Base-by-base conservation (phyloP, 2,329 filamentous ascomycete genomes). In the Talaromyces sp. region DNA sequence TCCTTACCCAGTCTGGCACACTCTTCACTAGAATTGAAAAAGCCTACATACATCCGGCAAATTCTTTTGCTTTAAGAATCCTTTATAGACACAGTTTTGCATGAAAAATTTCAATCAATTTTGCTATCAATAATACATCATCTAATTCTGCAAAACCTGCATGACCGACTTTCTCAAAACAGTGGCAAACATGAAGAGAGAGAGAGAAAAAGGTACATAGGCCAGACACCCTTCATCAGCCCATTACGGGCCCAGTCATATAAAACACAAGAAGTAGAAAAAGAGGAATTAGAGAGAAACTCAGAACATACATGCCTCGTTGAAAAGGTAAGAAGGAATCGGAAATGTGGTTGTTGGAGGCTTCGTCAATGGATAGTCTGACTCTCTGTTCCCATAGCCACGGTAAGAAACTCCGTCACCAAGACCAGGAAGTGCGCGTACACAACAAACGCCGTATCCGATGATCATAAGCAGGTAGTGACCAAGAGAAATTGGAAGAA, bases 101-200 rank as follows among this genome's bases (percentile, higher is more conserved):
- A 3, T 37, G 33, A 41, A n/a, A 25, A 45, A 45, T 22, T 52
- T 22, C 8, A 49, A 33, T 19, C 27, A 56, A 37, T 37, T 56
- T 37, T 56, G 31, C 31, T 22, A 22, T 13, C 52, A 56, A 64
- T 64, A 61, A 64, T 64, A 64, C 63, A 64, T 56, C 52, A 56
- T 64, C 47, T 54, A 33, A 49, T 54, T n/a, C n/a, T 49, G 41
- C 27, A 52, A 64, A 61, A 37, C 15, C 59, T 62, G 60, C 60
- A 54, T 41, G 22, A 37, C 13, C 17, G 60, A 62, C n/a, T 22
- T 56, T 62, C 47, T 61, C 57, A 54, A 58, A 58, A 37, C 52
- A 56, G 52, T 56, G 31, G 33, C 33, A 39, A 56, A 25, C 25
- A 17, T 4, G n/a, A 7, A 1, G 6, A 35, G 19, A 22, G 19